A percentile compares a stretch with the other conserved stretches of the same genome.
phyloP scores from a whole-genome alignment of 108 stramenopile species.

The Asterionellopsis glacialis region DNA sequence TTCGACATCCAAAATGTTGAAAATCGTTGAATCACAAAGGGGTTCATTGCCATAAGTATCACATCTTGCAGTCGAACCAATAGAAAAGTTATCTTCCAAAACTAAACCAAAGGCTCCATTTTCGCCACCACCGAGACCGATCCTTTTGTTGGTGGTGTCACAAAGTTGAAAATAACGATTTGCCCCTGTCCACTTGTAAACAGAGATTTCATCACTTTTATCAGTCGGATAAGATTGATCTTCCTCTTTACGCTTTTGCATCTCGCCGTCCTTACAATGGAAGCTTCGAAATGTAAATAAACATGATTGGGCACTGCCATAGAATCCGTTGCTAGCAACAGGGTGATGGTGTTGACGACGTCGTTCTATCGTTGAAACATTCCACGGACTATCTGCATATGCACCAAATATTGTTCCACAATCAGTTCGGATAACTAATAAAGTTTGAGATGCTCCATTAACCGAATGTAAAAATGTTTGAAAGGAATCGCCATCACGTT shows the following conservation, averaged over 20 bases:
- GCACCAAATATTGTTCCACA: constrained; percentile 69
- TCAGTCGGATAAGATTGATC: constrained; percentile 2
- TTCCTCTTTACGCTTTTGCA: too few relatives aligned
- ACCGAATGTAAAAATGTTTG: constrained; percentile 61
- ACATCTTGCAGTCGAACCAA: constrained; percentile 76
- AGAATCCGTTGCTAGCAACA: constrained; percentile 40
- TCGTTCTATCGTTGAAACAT: constrained; percentile 4
- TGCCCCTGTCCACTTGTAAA: constrained; percentile 81
- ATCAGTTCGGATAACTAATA: constrained; percentile 70
- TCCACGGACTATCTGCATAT: constrained; percentile 75
- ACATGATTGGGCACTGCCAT: constrained; percentile 66
- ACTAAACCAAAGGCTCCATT: constrained; percentile 84
- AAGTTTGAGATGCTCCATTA: constrained; percentile 40
- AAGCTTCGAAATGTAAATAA: constrained; percentile 34
- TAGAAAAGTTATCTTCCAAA: constrained; percentile 80
- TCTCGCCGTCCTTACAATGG: too few relatives aligned
- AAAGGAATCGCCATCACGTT: constrained; percentile 83
- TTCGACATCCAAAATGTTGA: constrained; percentile 70
- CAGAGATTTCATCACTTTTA: constrained; percentile 54
- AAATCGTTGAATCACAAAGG: constrained; percentile 51
- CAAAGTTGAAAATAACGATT: constrained; percentile 85
- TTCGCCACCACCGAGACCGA: constrained; percentile 84
- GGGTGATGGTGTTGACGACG: constrained; percentile 14
- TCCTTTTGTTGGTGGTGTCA: constrained; percentile 43
- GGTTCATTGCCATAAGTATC: constrained; percentile 85